phyloP scores from a whole-genome alignment of 1,284 basidiomycete species.

The Ganoderma resinaceum region DNA sequence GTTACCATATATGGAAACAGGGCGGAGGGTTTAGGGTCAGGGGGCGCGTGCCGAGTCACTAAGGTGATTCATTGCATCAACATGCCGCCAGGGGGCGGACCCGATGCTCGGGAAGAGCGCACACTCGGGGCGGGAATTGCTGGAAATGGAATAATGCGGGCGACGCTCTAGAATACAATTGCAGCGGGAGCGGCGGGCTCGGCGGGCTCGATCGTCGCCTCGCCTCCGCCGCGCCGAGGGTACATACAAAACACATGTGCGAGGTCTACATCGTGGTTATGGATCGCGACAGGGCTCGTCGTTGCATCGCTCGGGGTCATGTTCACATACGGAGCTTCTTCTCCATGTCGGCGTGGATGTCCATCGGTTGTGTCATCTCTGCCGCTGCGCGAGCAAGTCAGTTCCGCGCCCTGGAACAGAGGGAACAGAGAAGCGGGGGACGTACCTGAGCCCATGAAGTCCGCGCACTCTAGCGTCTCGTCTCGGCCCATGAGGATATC shows the following conservation, averaged over 20 bases:
- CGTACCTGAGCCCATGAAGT: constrained; percentile 55
- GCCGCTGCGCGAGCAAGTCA: constrained; percentile 48
- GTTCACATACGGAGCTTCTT: constrained; percentile 65
- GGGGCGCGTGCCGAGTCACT: constrained; percentile 19
- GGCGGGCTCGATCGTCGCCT: background rate
- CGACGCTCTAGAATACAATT: constrained; percentile 16
- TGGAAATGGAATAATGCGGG: background rate
- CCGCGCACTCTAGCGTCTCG: constrained; percentile 67
- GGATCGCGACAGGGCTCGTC: background rate
- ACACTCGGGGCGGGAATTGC: constrained; percentile 3
- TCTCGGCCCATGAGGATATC: constrained; percentile 94
- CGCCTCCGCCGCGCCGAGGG: background rate
- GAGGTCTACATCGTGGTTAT: background rate
- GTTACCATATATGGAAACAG: constrained; percentile 10
- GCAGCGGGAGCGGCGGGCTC: background rate
- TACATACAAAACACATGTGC: background rate
- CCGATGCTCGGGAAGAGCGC: background rate
- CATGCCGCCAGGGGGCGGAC: background rate
- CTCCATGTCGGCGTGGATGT: constrained; percentile 78
- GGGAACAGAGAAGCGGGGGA: constrained; percentile 18
- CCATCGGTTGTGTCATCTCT: constrained; percentile 57
- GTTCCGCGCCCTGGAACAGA: constrained; percentile 4
- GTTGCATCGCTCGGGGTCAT: background rate
- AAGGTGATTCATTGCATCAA: background rate
- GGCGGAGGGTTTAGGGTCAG: constrained; percentile 11